A percentile compares a stretch with the other conserved stretches of the same genome.
Evolutionary conservation across 2,329 filamentous ascomycete genomes (phyloP).

Genomic region (Penicillium sp.): DNA sequence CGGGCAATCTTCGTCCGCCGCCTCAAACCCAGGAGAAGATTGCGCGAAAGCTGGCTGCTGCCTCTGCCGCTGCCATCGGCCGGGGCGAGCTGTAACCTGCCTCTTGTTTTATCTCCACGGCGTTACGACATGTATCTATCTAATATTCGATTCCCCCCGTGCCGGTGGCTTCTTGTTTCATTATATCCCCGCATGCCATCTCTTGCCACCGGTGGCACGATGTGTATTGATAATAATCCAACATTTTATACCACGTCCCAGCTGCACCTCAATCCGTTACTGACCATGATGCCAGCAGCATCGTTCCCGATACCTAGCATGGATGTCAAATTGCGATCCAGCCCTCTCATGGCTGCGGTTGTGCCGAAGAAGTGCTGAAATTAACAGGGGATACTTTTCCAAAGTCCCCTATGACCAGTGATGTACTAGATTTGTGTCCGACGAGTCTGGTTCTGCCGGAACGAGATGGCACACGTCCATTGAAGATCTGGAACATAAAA

Average conservation of each 20-base stretch:
- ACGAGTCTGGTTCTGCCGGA: conserved; percentile 16
- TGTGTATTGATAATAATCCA: conserved; percentile 36
- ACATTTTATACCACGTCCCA: conserved; percentile 13
- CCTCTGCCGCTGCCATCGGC: conserved; percentile 14
- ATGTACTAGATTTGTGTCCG: conserved; percentile 47
- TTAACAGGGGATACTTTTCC: conserved; percentile 29
- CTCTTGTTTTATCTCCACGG: conserved; percentile 21
- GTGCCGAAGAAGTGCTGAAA: conserved; percentile 99
- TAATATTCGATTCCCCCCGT: conserved; percentile 26
- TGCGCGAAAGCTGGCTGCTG: neutral
- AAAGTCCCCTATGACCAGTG: conserved; percentile 31
- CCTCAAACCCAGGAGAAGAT: conserved; percentile 13
- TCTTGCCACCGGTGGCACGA: conserved; percentile 22
- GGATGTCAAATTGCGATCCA: conserved; percentile 99
- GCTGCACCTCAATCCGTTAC: neutral
- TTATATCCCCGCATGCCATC: conserved; percentile 20
- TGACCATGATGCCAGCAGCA: neutral
- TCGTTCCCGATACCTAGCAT: conserved; percentile 60
- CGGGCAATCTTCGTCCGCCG: conserved; percentile 48
- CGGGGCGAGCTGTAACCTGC: conserved; percentile 46
- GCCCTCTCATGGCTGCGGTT: conserved; percentile 79
- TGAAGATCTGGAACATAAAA: conserved; percentile 44
- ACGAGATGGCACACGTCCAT: conserved; percentile 45
- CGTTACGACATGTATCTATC: conserved; percentile 31
- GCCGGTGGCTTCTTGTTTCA: conserved; percentile 32